phyloP scores from a whole-genome alignment of 805 yeast genomes.

The Ogataea nonfermentans region DNA sequence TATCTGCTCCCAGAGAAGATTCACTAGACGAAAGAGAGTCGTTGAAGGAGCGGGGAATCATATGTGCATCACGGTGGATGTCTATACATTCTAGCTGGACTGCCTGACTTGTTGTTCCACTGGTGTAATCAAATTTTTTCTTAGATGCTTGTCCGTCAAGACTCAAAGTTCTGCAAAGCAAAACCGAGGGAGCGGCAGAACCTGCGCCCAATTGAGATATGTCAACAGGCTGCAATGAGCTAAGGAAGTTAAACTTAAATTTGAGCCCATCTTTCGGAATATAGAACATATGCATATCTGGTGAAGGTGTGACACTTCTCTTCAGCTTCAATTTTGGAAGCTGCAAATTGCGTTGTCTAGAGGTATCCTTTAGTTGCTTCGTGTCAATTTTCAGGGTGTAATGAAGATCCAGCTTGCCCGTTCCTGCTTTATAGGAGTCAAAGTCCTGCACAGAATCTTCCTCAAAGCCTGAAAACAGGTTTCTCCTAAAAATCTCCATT shows the following conservation, averaged over 20 bases:
- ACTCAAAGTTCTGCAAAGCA: conserved; percentile 30
- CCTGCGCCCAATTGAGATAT: conserved; percentile 24
- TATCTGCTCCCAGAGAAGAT: conserved; percentile 54
- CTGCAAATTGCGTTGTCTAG: conserved; percentile 31
- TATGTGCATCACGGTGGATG: conserved; percentile 35
- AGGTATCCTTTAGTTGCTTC: conserved; percentile 32
- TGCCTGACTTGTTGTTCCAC: conserved; percentile 35
- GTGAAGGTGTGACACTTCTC: conserved; percentile 20
- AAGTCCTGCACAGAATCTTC: conserved; percentile 33
- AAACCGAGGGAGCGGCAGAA: conserved; percentile 27
- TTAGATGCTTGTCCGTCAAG: conserved; percentile 18
- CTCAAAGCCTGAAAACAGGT: conserved; percentile 58
- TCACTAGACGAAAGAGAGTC: conserved; percentile 40
- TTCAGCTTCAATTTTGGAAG: conserved; percentile 24
- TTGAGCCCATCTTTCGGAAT: conserved; percentile 31
- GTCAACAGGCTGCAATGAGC: conserved; percentile 30
- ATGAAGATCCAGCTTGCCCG: conserved; percentile 14
- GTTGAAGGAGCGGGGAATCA: conserved; percentile 51
- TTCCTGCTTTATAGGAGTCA: conserved; percentile 22
- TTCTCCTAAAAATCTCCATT: conserved; percentile 52
- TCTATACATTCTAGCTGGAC: conserved; percentile 48
- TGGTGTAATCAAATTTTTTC: conserved; percentile 38
- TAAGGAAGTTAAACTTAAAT: conserved; percentile 31
- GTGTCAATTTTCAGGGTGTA: conserved; percentile 33
- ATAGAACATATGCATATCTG: conserved; percentile 36